Conservation (phyloP, 2,329 filamentous ascomycete species). For the Aureobasidium sp. region DNA sequence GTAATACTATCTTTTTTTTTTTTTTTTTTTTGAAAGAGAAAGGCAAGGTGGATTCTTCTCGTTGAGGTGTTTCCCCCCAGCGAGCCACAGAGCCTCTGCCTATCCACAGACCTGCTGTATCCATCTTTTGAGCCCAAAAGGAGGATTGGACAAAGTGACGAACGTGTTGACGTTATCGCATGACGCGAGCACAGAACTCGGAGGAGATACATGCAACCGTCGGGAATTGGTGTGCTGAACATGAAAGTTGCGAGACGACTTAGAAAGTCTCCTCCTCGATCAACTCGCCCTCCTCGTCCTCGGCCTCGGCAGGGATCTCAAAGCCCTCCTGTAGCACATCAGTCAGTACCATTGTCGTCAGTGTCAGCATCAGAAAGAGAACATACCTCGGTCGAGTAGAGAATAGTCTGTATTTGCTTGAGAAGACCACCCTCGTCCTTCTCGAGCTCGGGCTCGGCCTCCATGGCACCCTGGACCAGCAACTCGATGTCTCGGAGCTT, state of each 20-base stretch:
- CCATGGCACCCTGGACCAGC: slow-evolving; percentile 83
- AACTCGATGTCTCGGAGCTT: slow-evolving; percentile 96
- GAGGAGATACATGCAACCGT: neutral
- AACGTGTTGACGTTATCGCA: neutral
- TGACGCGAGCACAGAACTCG: neutral
- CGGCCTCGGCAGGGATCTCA: slow-evolving; percentile 76
- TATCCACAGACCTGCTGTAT: slow-evolving; percentile 8
- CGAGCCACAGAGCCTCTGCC: neutral
- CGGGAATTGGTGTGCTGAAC: neutral
- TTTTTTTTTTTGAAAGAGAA: neutral
- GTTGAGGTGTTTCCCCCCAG: no score
- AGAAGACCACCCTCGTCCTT: slow-evolving; percentile 87
- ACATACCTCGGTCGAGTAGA: slow-evolving; percentile 84
- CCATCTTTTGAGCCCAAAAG: neutral
- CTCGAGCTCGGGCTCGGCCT: slow-evolving; percentile 86
- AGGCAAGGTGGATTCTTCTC: neutral
- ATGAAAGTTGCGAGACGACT: neutral
- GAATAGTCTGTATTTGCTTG: slow-evolving; percentile 91
- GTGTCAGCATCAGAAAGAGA: neutral
- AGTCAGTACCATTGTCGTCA: neutral
- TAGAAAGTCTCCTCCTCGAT: slow-evolving; percentile 77
- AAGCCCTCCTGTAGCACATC: slow-evolving; percentile 45
- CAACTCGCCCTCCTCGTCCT: slow-evolving; percentile 53
- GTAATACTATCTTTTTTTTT: no score
- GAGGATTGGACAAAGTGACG: neutral